Evolutionary conservation across 768 basidiomycete species (phyloP), one percentile per base, ranked within the genome.

Genomic region (Naganishia randhawae): DNA sequence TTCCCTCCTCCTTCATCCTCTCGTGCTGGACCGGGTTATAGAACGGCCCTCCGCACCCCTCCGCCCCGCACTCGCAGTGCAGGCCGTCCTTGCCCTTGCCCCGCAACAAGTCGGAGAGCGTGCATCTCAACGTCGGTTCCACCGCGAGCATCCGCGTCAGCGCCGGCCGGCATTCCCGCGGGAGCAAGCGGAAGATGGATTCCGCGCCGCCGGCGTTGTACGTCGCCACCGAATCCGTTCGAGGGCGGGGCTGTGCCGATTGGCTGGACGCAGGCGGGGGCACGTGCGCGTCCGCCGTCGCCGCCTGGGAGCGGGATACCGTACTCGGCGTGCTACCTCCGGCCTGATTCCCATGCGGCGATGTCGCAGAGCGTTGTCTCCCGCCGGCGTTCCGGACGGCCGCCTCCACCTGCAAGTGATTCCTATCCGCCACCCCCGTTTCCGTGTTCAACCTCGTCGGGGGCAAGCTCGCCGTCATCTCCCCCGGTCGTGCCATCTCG

Each of bases 141-240:
- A 97, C 86, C 73, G 86, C 88, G 73, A 99, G 83, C 96, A 99
- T 99, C 64, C 93, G 86, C 68, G 92, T 89, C 69, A 99, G 84
- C 16, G 90, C 91, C 8, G 88, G 85, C 45, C 96, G 86, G 16
- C 92, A 87, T 81, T 99, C 95, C 64, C 96, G 88, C 1, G 96
- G 96, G 27, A 99, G 84, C 11, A 98, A 84, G 22, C 95, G 87
- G 84, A 99, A 98, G 75, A 99, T 96, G 9, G 92, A 93, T 78
- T 98, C 95, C 31, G 91, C 87, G 22, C 90, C 88, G 65, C 85
- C 86, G 62, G 81, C 76, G 72, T 86, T 85, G 83, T 86, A 89
- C 0, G 91, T 91, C 25, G 69, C 65, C 14, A 61, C 42, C 14
- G 69, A 70, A 53, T 70, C 69, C 27, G 69, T 62, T 17, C 69